These are phyloP conservation scores for Talaromyces borbonicus DNA, from an alignment of 495 filamentous ascomycete species.

Conservation along the genomic window DNA sequence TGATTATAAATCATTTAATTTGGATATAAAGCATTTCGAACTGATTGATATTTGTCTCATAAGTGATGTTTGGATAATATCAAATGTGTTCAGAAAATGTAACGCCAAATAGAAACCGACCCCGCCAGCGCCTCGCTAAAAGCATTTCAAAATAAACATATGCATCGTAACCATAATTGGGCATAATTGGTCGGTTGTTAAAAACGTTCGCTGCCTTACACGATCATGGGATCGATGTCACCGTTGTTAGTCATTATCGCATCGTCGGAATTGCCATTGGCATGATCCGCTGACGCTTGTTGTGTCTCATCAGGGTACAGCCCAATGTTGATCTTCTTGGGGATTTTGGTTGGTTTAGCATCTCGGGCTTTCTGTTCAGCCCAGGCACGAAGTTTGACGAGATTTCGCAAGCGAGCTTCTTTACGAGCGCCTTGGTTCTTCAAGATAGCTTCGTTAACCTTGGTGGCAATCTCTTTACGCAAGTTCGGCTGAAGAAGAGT, in stretches of 20 bases:
- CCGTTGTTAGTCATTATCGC: conserved; percentile 36
- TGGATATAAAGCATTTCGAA: too few species aligned
- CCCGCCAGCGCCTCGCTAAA: too few species aligned
- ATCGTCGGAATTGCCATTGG: conserved; percentile 26
- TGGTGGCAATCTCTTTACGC: conserved; percentile 67
- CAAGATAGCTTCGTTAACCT: conserved; percentile 83
- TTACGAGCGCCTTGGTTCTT: conserved; percentile 56
- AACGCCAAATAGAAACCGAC: too few species aligned
- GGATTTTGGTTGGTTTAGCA: conserved; percentile 65
- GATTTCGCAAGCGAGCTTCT: conserved; percentile 68
- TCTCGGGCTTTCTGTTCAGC: conserved; percentile 68
- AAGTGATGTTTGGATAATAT: too few species aligned
- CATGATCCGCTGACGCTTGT: conserved; percentile 18
- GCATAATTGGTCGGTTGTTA: too few species aligned
- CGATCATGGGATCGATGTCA: conserved; percentile 53
- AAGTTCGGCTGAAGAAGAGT: conserved; percentile 70
- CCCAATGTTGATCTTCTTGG: conserved; percentile 60
- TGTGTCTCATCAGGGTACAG: conserved; percentile 36
- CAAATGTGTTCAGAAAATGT: too few species aligned
- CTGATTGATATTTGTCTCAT: too few species aligned
- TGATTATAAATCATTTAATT: too few species aligned
- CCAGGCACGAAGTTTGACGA: conserved; percentile 78
- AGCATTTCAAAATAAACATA: too few species aligned
- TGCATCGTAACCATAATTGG: too few species aligned
- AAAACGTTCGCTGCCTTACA: too few species aligned